Evolutionary conservation across 2,329 filamentous ascomycete species (phyloP).

Genomic region (Aurifilum marmelostoma): DNA sequence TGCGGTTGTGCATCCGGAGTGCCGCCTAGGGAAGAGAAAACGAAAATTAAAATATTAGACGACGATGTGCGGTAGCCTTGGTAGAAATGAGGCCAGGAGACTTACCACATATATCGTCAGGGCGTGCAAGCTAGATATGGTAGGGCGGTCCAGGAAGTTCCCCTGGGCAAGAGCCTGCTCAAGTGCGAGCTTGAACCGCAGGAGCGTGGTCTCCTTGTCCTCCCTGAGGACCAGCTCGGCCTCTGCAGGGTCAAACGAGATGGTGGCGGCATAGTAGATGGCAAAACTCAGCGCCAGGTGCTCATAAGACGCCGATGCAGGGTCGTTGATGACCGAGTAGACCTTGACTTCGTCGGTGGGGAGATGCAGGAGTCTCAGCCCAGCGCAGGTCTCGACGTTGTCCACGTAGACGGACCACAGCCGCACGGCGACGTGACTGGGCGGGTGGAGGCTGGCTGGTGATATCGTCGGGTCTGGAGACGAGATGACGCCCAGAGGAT

Average conservation of each 20-base stretch:
- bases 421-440: conserved; percentile 35
- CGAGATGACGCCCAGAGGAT: conserved; percentile 41
- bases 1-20: conserved; percentile 39
- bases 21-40: conserved; percentile 33
- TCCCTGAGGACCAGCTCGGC: conserved; percentile 36
- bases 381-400: conserved; percentile 35
- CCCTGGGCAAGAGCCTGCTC: conserved; percentile 45
- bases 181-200: conserved; percentile 39
- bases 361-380: conserved; percentile 37
- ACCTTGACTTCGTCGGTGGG: conserved; percentile 39
- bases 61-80: neutral
- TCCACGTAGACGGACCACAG: conserved; percentile 39
- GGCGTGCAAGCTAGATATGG: conserved; percentile 40
- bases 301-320: conserved; percentile 34
- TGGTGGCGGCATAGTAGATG: conserved; percentile 54
- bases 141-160: conserved; percentile 46
- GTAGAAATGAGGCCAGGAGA: neutral
- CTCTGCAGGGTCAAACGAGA: conserved; percentile 45
- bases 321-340: conserved; percentile 39
- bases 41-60: neutral
- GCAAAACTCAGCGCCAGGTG: conserved; percentile 46
- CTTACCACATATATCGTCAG: conserved; percentile 44
- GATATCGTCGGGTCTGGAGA: conserved; percentile 27
- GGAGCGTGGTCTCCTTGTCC: conserved; percentile 34
- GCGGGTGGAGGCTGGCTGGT: conserved; percentile 31